Base-by-base conservation (phyloP, 148 eudicot species). In the Rhododendron simsii region DNA sequence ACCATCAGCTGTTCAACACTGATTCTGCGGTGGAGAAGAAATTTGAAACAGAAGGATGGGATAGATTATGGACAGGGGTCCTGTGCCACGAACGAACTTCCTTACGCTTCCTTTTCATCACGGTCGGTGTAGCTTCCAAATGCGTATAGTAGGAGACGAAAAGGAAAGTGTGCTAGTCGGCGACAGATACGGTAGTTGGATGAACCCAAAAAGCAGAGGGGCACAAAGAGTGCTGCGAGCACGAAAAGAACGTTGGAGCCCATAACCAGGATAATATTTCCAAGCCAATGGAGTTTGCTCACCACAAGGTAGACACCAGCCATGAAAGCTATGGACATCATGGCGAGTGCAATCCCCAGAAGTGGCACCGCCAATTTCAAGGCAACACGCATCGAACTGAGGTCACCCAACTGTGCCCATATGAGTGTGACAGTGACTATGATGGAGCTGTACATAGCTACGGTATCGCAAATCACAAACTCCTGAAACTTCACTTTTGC, bases 241-340 rank as follows among this genome's bases (percentile, higher is more conserved):
- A 44, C n/a, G 9, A 78, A 23, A 30, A 90, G 47, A 79, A 88
- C 89, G 48, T 81, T 23, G 23, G 61, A 65, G 13, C 95, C 91
- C 87, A 88, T 86, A 11, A 88, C 65, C 80, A 89, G 44, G 16
- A 89, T 84, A 3, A 80, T 75, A 80, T 85, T 86, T 3, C 90
- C 88, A 21, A 93, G 90, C 95, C 93, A 92, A 20, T 41, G 5
- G 10, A 89, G 79, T 35, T 84, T 81, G 88, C 87, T 84, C 55
- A 92, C 89, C 1, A 85, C 92, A 1, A 92, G 76, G 85, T 87
- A 89, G 26, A 89, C 80, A 21, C 90, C 93, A 26, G 88, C 90
- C 90, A 89, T 86, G 85, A 93, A 93, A 35, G 93, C 88, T 65
- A 90, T 26, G 1, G 93, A 90, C 94, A 92, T 91, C 90, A 88